A percentile compares a stretch with the other conserved stretches of the same genome.
phyloP scores from a whole-genome alignment of 2,329 filamentous ascomycete species.

The Botrytis elliptica region DNA sequence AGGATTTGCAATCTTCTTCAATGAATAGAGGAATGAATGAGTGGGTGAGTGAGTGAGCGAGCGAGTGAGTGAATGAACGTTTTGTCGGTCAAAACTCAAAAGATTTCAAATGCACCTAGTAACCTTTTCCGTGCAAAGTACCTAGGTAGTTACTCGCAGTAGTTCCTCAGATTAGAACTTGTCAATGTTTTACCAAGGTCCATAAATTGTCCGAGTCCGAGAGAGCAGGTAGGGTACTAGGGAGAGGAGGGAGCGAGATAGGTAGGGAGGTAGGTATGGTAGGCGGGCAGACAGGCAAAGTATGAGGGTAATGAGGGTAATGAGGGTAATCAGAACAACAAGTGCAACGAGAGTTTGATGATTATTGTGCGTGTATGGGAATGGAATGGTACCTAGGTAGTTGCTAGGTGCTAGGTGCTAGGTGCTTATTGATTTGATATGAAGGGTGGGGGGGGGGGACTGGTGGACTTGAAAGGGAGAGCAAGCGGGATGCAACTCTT shows the following conservation, averaged over 20 bases:
- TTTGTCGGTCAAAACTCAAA: slow-evolving; percentile 5
- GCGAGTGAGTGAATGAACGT: neutral
- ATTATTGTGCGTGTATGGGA: no score
- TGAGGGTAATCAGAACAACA: neutral
- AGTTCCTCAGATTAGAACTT: neutral
- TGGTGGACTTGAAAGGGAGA: neutral
- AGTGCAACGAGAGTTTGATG: neutral
- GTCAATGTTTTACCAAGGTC: neutral
- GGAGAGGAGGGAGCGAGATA: neutral
- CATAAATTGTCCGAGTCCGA: neutral
- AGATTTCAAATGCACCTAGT: neutral
- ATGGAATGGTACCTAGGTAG: no score
- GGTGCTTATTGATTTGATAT: no score
- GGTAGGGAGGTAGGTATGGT: neutral
- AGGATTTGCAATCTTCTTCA: slow-evolving; percentile 6
- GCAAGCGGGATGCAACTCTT: neutral
- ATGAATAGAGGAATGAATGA: neutral
- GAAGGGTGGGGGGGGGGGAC: neutral
- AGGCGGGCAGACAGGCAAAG: neutral
- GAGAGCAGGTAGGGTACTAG: neutral
- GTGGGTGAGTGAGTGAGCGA: neutral
- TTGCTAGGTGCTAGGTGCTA: no score
- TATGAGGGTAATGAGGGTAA: neutral
- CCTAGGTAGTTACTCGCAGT: neutral
- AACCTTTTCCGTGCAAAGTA: neutral